Evolutionary conservation across 208 protist genomes (phyloP), one percentile per base, ranked within the genome.

Genomic region (Spongospora subterranea): DNA sequence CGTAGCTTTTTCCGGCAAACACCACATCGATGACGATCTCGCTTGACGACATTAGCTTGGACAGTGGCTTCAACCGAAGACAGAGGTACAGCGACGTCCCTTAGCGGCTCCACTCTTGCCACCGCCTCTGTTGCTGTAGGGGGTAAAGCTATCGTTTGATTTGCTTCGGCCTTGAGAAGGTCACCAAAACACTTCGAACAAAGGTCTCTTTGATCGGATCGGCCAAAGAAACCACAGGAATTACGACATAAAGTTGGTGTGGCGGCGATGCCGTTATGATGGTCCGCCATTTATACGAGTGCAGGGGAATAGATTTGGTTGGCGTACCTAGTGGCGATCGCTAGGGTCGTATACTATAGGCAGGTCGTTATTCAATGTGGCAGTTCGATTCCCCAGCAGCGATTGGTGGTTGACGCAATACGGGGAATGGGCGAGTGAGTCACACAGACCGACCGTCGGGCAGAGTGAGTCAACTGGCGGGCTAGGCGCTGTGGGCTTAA

Each of bases 1-100:
- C 71, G 71, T 17, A 82, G 71, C 71, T 82, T 82, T n/a, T 82
- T 82, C 35, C 35, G 71, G 71, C 71, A 82, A 17, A 82, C 40
- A n/a, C 35, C n/a, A 43, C 71, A 82, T 82, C 71, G 71, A 45
- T 35, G 40, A 82, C 71, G 71, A 82, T 82, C 71, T 6, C 40
- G 6, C n/a, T 45, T 43, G 13, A 43, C 35, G 11, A 43, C n/a
- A 43, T 6, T 6, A 82, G 71, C 71, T 35, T 6, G 17, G 40
- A 45, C 71, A 35, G n/a, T n/a, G 35, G 71, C 17, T n/a, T 45
- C 71, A 20, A 20, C n/a, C n/a, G n/a, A 20, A 6, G 35, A 20
- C 17, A 29, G 17, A 32, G 54, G 20, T 65, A 65, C 54, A 32
- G 17, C 54, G 29, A 29, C 20, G 20, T 17, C 54, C 20, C 20